phyloP scores from a whole-genome alignment of 495 filamentous ascomycete genomes.

The Aspergillus kassunensis region DNA sequence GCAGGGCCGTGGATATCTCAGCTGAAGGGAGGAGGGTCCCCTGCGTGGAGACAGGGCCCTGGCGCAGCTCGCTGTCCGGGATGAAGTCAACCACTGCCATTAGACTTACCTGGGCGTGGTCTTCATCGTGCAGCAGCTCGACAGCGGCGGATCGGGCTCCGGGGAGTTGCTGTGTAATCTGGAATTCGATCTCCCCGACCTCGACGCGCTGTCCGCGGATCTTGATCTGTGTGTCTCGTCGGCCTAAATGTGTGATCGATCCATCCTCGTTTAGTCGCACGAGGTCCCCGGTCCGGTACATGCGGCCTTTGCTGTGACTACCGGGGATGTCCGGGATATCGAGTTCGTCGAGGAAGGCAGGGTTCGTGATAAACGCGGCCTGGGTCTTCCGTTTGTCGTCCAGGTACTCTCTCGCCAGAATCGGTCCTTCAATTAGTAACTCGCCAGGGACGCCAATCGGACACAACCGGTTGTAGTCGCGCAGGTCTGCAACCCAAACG shows the following conservation, averaged over 20 bases:
- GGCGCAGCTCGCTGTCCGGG: not conserved
- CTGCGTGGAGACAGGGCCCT: not conserved
- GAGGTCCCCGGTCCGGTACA: slow-evolving; percentile 27
- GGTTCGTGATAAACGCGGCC: slow-evolving; percentile 13
- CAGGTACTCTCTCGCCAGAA: slow-evolving; percentile 17
- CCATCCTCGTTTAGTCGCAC: slow-evolving; percentile 29
- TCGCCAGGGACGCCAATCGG: slow-evolving; percentile 44
- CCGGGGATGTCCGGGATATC: not conserved
- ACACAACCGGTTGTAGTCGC: slow-evolving; percentile 13
- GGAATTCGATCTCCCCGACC: slow-evolving; percentile 30
- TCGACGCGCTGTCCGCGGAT: slow-evolving; percentile 15
- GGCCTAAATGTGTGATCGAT: slow-evolving; percentile 35
- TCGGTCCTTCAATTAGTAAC: slow-evolving; percentile 41
- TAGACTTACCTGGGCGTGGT: not conserved
- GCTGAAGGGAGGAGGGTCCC: not conserved
- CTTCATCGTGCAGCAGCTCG: not conserved
- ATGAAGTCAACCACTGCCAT: no score
- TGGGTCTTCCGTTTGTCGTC: slow-evolving; percentile 12
- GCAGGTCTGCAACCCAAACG: not conserved
- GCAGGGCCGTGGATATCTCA: not conserved
- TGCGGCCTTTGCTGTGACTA: not conserved
- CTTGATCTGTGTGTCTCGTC: slow-evolving; percentile 29
- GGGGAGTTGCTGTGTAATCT: not conserved
- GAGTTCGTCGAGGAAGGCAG: slow-evolving; percentile 24
- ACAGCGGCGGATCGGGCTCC: not conserved